Evolutionary conservation across 257 asterid species (phyloP).

Genomic region (Sherardia arvensis): DNA sequence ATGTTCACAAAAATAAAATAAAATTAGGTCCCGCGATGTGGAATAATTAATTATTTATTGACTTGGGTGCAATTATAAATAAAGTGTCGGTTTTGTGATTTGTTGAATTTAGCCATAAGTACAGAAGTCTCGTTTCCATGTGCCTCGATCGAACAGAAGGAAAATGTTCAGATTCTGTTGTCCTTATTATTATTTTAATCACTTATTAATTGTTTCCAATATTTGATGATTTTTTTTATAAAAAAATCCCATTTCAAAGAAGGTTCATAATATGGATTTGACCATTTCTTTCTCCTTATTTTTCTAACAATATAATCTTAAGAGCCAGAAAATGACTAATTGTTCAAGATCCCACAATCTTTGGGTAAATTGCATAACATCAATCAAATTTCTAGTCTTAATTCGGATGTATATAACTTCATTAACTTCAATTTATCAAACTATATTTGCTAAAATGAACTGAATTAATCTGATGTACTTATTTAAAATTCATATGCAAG

Average conservation of each 20-base stretch:
- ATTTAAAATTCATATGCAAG: too few relatives aligned
- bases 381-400: too few relatives aligned
- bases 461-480: too few relatives aligned
- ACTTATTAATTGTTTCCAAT: too few relatives aligned
- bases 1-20: not conserved
- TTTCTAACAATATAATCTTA: constrained; percentile 23
- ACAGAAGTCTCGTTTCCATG: not conserved
- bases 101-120: not conserved
- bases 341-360: too few relatives aligned
- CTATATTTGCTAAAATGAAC: too few relatives aligned
- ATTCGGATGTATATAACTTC: too few relatives aligned
- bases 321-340: not conserved
- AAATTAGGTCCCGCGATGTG: not conserved
- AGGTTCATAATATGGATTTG: constrained; percentile 9
- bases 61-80: not conserved
- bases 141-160: not conserved
- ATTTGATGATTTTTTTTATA: not conserved
- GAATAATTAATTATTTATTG: not conserved
- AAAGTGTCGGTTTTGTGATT: not conserved
- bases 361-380: too few relatives aligned
- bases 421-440: too few relatives aligned
- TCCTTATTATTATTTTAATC: not conserved
- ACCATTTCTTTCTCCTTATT: constrained; percentile 33
- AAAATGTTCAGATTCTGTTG: not conserved
- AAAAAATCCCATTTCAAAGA: not conserved